These are phyloP conservation scores for Blastomyces percursus DNA, from an alignment of 2,329 filamentous ascomycete species.

Conservation along the genomic window DNA sequence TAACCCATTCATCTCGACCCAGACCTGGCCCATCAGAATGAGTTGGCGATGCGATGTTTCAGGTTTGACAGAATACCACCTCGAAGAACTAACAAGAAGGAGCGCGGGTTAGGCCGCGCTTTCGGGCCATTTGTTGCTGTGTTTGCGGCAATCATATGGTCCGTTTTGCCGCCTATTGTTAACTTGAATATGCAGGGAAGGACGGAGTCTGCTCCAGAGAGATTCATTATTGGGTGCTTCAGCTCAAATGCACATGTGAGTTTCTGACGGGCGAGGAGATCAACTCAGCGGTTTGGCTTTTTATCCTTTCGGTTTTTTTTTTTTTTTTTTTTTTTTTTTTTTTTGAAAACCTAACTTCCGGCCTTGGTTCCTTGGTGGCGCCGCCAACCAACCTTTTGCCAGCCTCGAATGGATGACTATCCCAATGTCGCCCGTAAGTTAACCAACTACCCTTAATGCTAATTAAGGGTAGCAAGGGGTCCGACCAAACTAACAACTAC, in stretches of 20 bases:
- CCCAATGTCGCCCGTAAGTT: not conserved
- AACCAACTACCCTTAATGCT: not conserved
- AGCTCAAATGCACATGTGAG: not conserved
- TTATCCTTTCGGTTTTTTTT: not conserved
- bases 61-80: not conserved
- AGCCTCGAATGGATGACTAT: not conserved
- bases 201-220: not conserved
- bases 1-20: not conserved
- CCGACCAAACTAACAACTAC: not conserved
- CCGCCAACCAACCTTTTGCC: not conserved
- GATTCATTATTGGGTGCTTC: not conserved
- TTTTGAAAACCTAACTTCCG: not conserved
- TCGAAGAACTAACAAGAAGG: not conserved
- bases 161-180: slow-evolving; percentile 1
- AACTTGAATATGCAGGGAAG: not conserved
- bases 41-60: not conserved
- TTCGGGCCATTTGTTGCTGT: not conserved
- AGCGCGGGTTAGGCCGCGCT: not conserved
- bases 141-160: slow-evolving; percentile 1
- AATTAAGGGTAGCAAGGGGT: not conserved
- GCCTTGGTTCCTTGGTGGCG: not conserved
- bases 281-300: not conserved
- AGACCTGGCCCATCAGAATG: not conserved
- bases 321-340: too few species aligned
- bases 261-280: not conserved